Percentiles rank a stretch among this genome's conserved stretches.
These are phyloP conservation scores for Oryza meridionalis DNA, from an alignment of 176 grass and related monocot species.

Conservation along the genomic window DNA sequence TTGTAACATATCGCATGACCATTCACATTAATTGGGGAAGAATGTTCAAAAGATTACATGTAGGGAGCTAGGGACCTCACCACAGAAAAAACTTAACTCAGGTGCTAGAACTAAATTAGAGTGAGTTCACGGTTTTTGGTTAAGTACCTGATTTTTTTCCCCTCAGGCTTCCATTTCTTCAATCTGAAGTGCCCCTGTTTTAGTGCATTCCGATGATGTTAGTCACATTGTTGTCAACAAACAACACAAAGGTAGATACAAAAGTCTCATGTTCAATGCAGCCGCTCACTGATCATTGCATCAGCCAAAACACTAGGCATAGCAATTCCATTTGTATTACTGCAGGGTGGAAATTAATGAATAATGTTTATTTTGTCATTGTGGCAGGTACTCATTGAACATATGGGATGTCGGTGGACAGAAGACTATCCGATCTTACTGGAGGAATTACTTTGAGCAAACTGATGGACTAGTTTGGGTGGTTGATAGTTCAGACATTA, in stretches of 20 bases:
- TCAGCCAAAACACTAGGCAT: not conserved
- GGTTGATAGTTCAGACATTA: slow-evolving; percentile 81
- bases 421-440: slow-evolving; percentile 89
- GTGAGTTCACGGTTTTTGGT: not conserved
- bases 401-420: slow-evolving; percentile 95
- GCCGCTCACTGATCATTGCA: not conserved
- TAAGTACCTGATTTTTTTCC: not conserved
- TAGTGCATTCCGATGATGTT: not conserved
- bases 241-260: not conserved
- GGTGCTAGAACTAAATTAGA: not conserved
- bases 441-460: slow-evolving; percentile 98
- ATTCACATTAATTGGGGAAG: not conserved
- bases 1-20: not conserved
- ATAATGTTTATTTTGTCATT: slow-evolving; percentile 22
- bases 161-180: not conserved
- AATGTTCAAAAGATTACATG: slow-evolving; percentile 1
- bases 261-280: not conserved
- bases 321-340: not conserved
- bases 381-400: slow-evolving; percentile 74
- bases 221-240: not conserved
- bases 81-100: not conserved
- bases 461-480: slow-evolving; percentile 89
- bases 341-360: not conserved
- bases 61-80: not conserved
- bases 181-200: not conserved